Conservation (phyloP, 805 yeast species). For the Starmerella vitae region DNA sequence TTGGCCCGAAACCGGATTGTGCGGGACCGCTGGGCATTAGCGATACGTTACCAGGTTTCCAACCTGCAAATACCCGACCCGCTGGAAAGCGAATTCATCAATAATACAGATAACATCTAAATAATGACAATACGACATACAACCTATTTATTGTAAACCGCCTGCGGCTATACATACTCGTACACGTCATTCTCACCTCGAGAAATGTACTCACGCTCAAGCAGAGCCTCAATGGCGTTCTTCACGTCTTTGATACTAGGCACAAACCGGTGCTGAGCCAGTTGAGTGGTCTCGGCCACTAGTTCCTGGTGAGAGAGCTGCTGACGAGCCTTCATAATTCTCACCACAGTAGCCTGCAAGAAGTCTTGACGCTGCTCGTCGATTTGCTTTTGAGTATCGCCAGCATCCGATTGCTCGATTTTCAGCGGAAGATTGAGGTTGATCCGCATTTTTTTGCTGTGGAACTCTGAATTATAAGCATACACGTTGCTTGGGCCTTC, state of each 20-base stretch:
- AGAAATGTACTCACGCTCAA: conserved; percentile 73
- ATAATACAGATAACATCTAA: neutral
- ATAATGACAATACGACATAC: neutral
- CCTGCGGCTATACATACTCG: conserved; percentile 41
- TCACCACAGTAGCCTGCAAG: conserved; percentile 84
- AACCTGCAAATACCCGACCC: conserved; percentile 5
- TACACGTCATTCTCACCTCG: conserved; percentile 69
- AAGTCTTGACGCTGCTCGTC: conserved; percentile 76
- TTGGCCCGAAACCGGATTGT: conserved; percentile 73
- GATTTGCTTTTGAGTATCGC: conserved; percentile 64
- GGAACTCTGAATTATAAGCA: conserved; percentile 67
- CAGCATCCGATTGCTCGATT: conserved; percentile 53
- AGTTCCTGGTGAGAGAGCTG: conserved; percentile 62
- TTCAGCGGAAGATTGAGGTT: conserved; percentile 51
- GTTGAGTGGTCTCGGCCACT: conserved; percentile 77
- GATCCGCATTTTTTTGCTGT: conserved; percentile 69
- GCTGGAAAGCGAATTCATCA: neutral
- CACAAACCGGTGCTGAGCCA: conserved; percentile 65
- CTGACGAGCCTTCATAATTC: conserved; percentile 92
- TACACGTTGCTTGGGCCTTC: conserved; percentile 50
- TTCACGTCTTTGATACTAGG: conserved; percentile 81
- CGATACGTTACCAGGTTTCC: conserved; percentile 27
- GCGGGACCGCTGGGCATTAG: conserved; percentile 65
- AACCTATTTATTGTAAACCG: too few species aligned
- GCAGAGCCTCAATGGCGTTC: conserved; percentile 67